Conservation (phyloP, 345 rosid genomes). For the Aegle marmelos region DNA sequence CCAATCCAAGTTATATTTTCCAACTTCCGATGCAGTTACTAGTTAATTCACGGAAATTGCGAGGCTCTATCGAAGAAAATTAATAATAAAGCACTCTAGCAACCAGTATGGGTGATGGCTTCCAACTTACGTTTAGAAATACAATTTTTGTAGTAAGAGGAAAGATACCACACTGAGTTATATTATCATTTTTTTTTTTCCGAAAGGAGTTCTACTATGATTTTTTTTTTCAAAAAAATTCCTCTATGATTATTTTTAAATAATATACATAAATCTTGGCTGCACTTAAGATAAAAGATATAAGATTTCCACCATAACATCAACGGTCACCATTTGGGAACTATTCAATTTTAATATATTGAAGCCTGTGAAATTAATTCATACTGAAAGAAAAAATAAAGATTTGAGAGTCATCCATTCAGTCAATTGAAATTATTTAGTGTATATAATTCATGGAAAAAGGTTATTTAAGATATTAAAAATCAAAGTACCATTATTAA, state of each 20-base stretch:
- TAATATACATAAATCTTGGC: not conserved
- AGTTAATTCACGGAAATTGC: not conserved
- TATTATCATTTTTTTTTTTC: not conserved
- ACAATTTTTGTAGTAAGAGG: not conserved
- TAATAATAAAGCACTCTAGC: too few species aligned
- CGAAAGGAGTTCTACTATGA: too few species aligned
- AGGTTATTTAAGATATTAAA: too few species aligned
- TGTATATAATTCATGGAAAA: too few species aligned
- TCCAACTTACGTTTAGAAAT: not conserved
- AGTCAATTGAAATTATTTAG: too few species aligned
- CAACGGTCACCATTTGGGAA: too few species aligned
- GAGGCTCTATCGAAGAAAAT: not conserved
- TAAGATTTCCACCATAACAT: not conserved
- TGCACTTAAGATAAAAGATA: not conserved
- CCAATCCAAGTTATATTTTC: not conserved
- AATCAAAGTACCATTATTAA: too few species aligned
- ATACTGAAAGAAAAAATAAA: too few species aligned
- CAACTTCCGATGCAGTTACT: not conserved
- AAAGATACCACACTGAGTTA: not conserved
- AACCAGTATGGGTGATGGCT: not conserved
- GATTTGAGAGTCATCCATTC: too few species aligned
- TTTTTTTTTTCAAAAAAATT: too few species aligned
- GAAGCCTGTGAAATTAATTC: too few species aligned
- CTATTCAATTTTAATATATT: too few species aligned
- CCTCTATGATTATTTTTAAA: not conserved